These are phyloP conservation scores for Nitzschia sp. DNA, from an alignment of 108 stramenopile genomes.

Conservation along the genomic window DNA sequence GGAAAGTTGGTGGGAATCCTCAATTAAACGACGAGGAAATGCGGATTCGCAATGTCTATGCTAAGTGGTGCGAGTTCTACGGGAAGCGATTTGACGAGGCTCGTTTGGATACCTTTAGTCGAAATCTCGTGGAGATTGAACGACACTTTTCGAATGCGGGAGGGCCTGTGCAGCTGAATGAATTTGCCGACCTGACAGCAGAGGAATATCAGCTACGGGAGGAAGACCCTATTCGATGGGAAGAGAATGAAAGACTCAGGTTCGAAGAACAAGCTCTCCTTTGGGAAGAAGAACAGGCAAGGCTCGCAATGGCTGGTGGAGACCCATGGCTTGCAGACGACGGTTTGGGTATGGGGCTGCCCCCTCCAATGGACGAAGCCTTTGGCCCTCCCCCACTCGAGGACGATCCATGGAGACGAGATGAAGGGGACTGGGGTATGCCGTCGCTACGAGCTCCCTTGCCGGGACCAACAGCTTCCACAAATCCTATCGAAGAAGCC, in stretches of 20 bases:
- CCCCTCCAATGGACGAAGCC: neutral
- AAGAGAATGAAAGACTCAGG: neutral
- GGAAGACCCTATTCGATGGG: neutral
- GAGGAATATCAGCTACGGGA: slow-evolving; percentile 46
- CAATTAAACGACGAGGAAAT: slow-evolving; percentile 34
- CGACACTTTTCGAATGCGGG: slow-evolving; percentile 12
- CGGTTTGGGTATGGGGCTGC: neutral
- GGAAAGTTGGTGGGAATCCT: neutral
- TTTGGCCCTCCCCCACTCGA: neutral
- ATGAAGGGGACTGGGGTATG: neutral
- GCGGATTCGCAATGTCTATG: slow-evolving; percentile 30
- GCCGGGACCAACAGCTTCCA: neutral
- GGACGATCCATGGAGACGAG: neutral
- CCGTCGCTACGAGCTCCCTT: neutral
- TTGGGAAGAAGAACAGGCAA: neutral
- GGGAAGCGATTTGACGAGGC: slow-evolving; percentile 19
- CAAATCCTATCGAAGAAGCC: neutral
- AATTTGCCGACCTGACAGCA: slow-evolving; percentile 64
- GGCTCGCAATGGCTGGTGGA: neutral
- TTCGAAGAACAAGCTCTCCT: slow-evolving; percentile 9
- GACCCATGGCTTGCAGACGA: neutral
- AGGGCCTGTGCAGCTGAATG: slow-evolving; percentile 52
- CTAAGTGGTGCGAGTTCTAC: slow-evolving; percentile 27
- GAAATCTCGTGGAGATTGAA: slow-evolving; percentile 23
- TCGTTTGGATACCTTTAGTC: slow-evolving; percentile 21